These are phyloP conservation scores for Daedalea quercina DNA, from an alignment of 768 basidiomycete genomes.

Conservation along the genomic window DNA sequence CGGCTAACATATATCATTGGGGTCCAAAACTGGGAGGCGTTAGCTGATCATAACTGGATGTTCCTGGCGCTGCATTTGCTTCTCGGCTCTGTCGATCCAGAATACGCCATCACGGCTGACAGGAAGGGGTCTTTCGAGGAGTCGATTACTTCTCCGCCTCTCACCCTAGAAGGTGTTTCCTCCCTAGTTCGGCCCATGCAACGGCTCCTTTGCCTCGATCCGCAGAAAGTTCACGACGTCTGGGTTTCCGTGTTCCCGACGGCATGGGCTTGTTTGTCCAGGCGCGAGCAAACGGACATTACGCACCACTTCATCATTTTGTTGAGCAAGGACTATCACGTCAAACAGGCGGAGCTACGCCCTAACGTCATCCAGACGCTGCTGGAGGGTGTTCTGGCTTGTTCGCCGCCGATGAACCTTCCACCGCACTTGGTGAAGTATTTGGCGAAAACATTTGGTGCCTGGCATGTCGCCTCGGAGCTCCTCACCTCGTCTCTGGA, in stretches of 20 bases:
- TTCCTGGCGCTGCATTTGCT: constrained; percentile 86
- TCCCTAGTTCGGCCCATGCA: constrained; percentile 72
- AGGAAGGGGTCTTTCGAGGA: constrained; percentile 31
- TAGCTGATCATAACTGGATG: constrained; percentile 93
- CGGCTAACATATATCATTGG: constrained; percentile 87
- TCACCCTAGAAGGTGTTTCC: constrained; percentile 38
- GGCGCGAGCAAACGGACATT: constrained; percentile 83
- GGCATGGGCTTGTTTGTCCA: constrained; percentile 77
- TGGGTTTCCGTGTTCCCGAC: constrained; percentile 89
- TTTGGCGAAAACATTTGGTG: constrained; percentile 90
- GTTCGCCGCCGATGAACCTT: constrained; percentile 78
- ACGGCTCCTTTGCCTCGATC: constrained; percentile 76
- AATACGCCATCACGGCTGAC: constrained; percentile 34
- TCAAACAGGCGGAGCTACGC: constrained; percentile 79
- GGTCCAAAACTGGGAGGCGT: constrained; percentile 90
- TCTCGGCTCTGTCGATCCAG: constrained; percentile 60
- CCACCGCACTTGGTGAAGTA: constrained; percentile 96
- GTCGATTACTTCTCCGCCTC: constrained; percentile 26
- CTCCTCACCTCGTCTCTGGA: constrained; percentile 80
- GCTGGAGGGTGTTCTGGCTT: constrained; percentile 78
- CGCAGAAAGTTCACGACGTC: constrained; percentile 66
- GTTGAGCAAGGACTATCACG: constrained; percentile 90
- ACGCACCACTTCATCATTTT: constrained; percentile 86
- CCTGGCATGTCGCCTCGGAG: constrained; percentile 91
- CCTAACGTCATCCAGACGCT: constrained; percentile 93